Conservation (phyloP, 2,329 filamentous ascomycete species). For the Colletotrichum nymphaeae region DNA sequence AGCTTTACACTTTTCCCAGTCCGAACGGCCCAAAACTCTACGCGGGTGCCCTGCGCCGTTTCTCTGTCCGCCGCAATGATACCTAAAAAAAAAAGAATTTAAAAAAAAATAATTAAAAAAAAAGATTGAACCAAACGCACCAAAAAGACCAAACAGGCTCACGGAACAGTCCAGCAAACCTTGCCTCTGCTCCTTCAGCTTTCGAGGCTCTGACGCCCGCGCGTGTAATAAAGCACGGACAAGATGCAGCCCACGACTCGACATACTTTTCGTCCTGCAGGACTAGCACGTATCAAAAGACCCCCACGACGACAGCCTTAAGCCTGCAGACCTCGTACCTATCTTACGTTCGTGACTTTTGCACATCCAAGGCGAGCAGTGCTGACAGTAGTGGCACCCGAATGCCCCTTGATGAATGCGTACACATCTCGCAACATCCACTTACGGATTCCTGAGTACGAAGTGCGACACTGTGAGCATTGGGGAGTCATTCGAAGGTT, state of each 20-base stretch:
- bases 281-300: slow-evolving; percentile 15
- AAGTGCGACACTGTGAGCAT: too few relatives aligned
- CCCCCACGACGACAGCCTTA: neutral
- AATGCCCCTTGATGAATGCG: neutral
- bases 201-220: neutral
- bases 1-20: neutral
- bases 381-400: neutral
- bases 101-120: neutral
- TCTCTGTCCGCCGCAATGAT: neutral
- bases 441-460: too few relatives aligned
- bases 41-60: neutral
- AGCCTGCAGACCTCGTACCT: neutral
- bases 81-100: neutral
- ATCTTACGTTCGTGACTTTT: neutral
- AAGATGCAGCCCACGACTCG: slow-evolving; percentile 25
- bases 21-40: neutral
- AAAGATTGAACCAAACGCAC: neutral
- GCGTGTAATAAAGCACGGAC: neutral
- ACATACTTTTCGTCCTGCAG: slow-evolving; percentile 23
- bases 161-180: slow-evolving; percentile 28
- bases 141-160: neutral
- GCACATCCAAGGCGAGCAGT: neutral
- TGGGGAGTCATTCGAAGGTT: neutral
- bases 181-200: neutral
- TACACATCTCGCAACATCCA: neutral